These are phyloP conservation scores for Penicillium coffeae DNA, from an alignment of 495 filamentous ascomycete genomes.

Conservation along the genomic window DNA sequence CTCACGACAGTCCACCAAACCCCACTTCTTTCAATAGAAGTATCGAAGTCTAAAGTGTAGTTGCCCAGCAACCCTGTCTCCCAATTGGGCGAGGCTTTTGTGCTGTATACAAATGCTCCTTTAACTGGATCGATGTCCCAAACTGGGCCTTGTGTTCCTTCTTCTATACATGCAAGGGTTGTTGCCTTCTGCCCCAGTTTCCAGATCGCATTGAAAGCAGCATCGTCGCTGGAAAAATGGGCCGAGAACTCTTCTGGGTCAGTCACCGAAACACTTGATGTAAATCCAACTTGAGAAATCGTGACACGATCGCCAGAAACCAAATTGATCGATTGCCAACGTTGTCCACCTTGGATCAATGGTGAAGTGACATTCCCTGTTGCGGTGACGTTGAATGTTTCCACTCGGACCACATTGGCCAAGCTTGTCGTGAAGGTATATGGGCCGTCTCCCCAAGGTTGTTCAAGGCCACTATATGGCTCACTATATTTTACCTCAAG, in stretches of 20 bases:
- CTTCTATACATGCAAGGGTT: slow-evolving; percentile 4
- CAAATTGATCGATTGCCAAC: slow-evolving; percentile 6
- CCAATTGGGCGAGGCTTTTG: not conserved
- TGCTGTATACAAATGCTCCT: slow-evolving; percentile 3
- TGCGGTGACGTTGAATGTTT: slow-evolving; percentile 8
- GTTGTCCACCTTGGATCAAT: slow-evolving; percentile 8
- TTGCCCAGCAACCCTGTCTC: not conserved
- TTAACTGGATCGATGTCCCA: slow-evolving; percentile 1
- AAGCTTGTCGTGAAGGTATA: slow-evolving; percentile 3
- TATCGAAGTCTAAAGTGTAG: slow-evolving; percentile 4
- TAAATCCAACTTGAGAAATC: not conserved
- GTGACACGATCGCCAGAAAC: not conserved
- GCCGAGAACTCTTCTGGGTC: too few species aligned
- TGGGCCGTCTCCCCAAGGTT: slow-evolving; percentile 6
- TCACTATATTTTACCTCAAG: slow-evolving; percentile 14
- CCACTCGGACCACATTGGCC: slow-evolving; percentile 3
- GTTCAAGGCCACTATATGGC: slow-evolving; percentile 1
- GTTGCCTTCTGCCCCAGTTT: slow-evolving; percentile 4
- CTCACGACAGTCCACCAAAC: slow-evolving; percentile 6
- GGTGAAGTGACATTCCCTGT: not conserved
- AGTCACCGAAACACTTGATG: not conserved
- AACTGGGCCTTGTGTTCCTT: not conserved
- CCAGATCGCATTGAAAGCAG: slow-evolving; percentile 3
- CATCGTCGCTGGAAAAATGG: not conserved
- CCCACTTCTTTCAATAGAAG: slow-evolving; percentile 3